A percentile compares a stretch with the other conserved stretches of the same genome.
Evolutionary conservation across 2,329 filamentous ascomycete genomes (phyloP).

Genomic region (Arthrinium phaeospermum): DNA sequence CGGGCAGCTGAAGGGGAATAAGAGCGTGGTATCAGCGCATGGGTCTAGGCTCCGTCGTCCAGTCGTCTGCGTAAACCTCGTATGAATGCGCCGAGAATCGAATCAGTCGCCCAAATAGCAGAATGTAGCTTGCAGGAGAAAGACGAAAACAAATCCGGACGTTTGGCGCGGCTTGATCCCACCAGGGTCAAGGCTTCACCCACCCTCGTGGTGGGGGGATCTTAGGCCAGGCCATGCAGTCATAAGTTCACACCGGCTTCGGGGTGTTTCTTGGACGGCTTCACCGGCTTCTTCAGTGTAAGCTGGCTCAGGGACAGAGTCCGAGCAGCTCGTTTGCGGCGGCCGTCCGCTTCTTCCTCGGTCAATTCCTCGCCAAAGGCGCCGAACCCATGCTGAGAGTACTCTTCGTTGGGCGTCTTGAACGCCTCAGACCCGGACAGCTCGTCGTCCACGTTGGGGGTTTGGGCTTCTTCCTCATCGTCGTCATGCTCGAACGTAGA

Average conservation of each 20-base stretch:
- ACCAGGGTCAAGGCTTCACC: background rate
- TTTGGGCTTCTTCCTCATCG: constrained; percentile 43
- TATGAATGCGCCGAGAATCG: background rate
- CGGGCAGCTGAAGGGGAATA: background rate
- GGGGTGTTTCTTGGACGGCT: constrained; percentile 35
- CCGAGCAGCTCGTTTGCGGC: constrained; percentile 60
- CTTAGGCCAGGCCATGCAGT: constrained; percentile 38
- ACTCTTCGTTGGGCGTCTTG: constrained; percentile 57
- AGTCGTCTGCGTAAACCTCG: background rate
- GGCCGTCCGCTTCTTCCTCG: constrained; percentile 43
- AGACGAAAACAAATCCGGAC: background rate
- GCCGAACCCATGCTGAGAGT: constrained; percentile 42
- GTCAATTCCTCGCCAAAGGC: constrained; percentile 50
- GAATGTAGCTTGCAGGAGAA: background rate
- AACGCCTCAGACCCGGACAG: constrained; percentile 52
- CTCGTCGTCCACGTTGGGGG: constrained; percentile 33
- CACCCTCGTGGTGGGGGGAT: background rate
- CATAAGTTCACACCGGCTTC: constrained; percentile 37
- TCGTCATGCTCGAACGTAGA: constrained; percentile 50
- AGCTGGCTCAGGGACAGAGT: constrained; percentile 69
- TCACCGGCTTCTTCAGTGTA: constrained; percentile 52
- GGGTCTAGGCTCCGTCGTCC: background rate
- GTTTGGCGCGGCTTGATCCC: background rate
- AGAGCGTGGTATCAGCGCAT: background rate
- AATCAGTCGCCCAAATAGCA: background rate